Conservation (phyloP, 192 early-diverging fungal genomes). For the Backusella westeae region DNA sequence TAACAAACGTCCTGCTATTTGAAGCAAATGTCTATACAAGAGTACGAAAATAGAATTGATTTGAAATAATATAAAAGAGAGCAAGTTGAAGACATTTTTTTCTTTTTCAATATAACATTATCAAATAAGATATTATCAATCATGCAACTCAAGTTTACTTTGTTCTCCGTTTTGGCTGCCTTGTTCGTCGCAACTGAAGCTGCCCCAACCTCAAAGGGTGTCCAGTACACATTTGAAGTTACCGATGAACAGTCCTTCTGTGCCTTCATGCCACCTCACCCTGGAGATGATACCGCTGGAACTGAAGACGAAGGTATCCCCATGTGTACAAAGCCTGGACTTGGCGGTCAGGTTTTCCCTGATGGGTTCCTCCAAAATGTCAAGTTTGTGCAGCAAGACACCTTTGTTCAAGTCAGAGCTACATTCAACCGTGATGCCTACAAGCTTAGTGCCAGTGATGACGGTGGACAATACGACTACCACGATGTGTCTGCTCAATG, state of each 20-base stretch:
- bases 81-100: neutral
- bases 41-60: neutral
- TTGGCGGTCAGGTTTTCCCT: conserved; percentile 43
- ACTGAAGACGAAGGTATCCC: conserved; percentile 46
- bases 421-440: conserved; percentile 40
- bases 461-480: conserved; percentile 50
- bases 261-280: conserved; percentile 46
- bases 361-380: conserved; percentile 39
- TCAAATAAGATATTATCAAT: neutral
- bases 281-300: conserved; percentile 36
- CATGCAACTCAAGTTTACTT: neutral
- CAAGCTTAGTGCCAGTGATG: conserved; percentile 24
- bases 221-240: neutral
- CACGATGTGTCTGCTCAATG: conserved; percentile 38
- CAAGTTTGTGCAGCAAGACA: conserved; percentile 26
- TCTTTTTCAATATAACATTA: neutral
- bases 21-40: neutral
- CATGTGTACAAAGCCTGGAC: conserved; percentile 43
- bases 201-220: neutral
- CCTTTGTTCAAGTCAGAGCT: conserved; percentile 48
- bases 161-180: neutral
- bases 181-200: neutral
- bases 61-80: neutral
- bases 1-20: neutral
- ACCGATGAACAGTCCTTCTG: conserved; percentile 40